Evolutionary conservation across 208 protist genomes (phyloP).

Genomic region (Acanthamoeba lenticulata): DNA sequence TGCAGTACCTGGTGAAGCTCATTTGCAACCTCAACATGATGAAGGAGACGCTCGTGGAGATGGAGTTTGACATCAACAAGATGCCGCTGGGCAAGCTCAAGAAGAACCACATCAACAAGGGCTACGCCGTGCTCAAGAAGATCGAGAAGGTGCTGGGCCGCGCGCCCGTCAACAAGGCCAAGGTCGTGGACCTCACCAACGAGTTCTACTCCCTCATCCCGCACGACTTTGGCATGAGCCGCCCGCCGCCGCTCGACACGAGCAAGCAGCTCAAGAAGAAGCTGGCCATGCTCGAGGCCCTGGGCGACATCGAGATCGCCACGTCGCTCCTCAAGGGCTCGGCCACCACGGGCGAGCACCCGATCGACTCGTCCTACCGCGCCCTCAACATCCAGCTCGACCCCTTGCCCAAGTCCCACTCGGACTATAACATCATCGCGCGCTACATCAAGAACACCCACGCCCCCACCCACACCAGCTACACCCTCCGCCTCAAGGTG

Average conservation of each 20-base stretch:
- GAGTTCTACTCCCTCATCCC: conserved; percentile 81
- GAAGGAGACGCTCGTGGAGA: conserved; percentile 64
- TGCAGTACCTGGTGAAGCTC: conserved; percentile 69
- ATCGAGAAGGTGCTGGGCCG: conserved; percentile 55
- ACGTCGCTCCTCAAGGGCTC: conserved; percentile 57
- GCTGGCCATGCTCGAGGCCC: conserved; percentile 72
- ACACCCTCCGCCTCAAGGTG: conserved; percentile 15
- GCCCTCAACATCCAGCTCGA: conserved; percentile 62
- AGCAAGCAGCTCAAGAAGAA: conserved; percentile 74
- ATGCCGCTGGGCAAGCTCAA: conserved; percentile 82
- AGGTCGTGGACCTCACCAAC: conserved; percentile 64
- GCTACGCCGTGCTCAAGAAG: conserved; percentile 66
- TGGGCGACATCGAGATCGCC: conserved; percentile 74
- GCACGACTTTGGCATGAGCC: conserved; percentile 62
- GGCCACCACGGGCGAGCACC: neutral
- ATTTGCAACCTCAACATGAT: conserved; percentile 73
- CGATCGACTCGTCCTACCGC: conserved; percentile 66
- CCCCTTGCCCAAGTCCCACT: neutral
- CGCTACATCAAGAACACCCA: conserved; percentile 80
- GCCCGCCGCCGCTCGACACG: conserved; percentile 70
- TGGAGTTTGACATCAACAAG: conserved; percentile 80
- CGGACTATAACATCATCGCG: conserved; percentile 54
- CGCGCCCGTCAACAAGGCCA: neutral
- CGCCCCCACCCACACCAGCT: conserved; percentile 73
- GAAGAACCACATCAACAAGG: conserved; percentile 79